Base-by-base conservation (phyloP, 2,329 filamentous ascomycete species). In the Ambrosiella beaveri region DNA sequence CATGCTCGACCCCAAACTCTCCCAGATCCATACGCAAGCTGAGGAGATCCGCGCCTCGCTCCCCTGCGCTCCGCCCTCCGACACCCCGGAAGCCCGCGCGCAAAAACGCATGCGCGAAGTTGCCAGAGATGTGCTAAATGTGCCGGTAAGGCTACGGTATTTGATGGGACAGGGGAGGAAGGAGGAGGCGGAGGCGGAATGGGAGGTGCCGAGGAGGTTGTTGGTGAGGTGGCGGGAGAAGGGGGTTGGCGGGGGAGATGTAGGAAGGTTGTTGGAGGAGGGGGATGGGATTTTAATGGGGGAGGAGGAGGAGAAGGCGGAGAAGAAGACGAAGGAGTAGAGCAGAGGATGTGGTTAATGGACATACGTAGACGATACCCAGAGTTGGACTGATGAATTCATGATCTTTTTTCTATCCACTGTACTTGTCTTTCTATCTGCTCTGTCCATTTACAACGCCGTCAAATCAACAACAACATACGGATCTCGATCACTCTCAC, bases 401-500 rank as follows among this genome's bases (percentile, higher is more conserved):
- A n/a, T 41, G n/a, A 7, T 41, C 19, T 15, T 4, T 47, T 15
- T n/a, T 47, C n/a, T 13, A 17, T 47, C n/a, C 19, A 47, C 19
- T n/a, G 8, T 55, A 44, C n/a, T 35, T 55, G 45, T 17, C 27
- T 57, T 57, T 37, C 40, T 36, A 41, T 56, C 4, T 53, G 37
- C 17, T 55, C 39, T 54, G n/a, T 12, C 38, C 63, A 56, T 63
- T 44, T 68, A 65, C 59, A 76, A 64, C 57, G 69, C 65, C 13
- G 66, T 65, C 40, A 79, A 69, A 61, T 77, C 74, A 62, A 88
- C 76, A 60, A 96, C 85, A 56, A 84, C 84, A 71, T 89, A 98
- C 0, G 93, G 93, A 75, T 98, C 93, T 61, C 81, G 76, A 70
- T 98, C 93, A 49, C 75, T 75, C 67, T 85, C 76, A 69, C 90